phyloP scores from a whole-genome alignment of 306 rosid species.

The Rosa rugosa region DNA sequence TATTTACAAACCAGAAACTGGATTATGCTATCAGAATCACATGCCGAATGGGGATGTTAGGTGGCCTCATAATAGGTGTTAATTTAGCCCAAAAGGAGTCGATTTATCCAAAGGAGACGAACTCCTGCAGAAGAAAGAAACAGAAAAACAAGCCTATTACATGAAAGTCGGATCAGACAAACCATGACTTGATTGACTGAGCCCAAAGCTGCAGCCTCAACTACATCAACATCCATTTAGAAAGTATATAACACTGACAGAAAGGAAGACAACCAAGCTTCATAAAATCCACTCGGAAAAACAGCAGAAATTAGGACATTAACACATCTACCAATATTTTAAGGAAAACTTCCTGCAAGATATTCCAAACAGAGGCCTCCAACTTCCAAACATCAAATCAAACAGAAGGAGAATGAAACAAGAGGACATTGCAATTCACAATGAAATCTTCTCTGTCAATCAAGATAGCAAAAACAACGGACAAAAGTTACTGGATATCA shows the following conservation, averaged over 20 bases:
- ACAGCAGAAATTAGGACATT: not conserved
- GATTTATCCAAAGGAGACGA: too few species aligned
- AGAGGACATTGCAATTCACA: not conserved
- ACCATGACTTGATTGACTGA: not conserved
- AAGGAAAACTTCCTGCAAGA: not conserved
- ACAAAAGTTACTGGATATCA: not conserved
- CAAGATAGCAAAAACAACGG: not conserved
- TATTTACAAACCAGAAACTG: too few species aligned
- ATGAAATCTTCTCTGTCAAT: not conserved
- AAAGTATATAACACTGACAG: not conserved
- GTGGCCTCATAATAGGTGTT: too few species aligned
- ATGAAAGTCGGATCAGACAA: not conserved
- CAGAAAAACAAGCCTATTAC: too few species aligned
- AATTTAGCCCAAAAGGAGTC: too few species aligned
- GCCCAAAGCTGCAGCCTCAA: not conserved
- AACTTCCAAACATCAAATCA: not conserved
- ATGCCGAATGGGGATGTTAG: too few species aligned
- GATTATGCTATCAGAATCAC: too few species aligned
- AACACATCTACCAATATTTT: not conserved
- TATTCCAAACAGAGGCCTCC: constrained; percentile 1
- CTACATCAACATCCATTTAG: not conserved
- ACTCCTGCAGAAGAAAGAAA: too few species aligned
- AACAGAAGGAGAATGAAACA: not conserved
- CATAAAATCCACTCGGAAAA: not conserved
- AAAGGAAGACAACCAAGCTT: not conserved